Evolutionary conservation across 1,284 basidiomycete species (phyloP).

Genomic region (Trichosporon inkin): DNA sequence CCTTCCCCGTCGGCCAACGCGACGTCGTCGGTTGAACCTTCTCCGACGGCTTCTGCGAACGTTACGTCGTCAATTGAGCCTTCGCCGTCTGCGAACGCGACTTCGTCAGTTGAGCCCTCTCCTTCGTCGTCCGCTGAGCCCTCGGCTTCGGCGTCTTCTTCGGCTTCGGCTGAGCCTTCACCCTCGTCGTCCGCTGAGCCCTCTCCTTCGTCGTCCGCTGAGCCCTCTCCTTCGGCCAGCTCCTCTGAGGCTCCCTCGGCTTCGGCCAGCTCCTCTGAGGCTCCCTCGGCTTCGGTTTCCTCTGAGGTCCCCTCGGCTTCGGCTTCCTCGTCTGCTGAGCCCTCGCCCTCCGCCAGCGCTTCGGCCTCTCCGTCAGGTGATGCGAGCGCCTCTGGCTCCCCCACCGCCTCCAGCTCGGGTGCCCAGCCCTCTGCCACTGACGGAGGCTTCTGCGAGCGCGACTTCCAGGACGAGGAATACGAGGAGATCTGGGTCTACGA

Average conservation of each 20-base stretch:
- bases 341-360: slow-evolving; percentile 3
- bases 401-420: neutral
- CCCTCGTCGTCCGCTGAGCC: slow-evolving; percentile 1
- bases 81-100: neutral
- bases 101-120: neutral
- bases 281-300: too few relatives aligned
- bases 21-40: neutral
- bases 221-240: neutral
- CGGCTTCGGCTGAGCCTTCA: slow-evolving; percentile 8
- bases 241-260: neutral
- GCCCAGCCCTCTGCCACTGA: slow-evolving; percentile 6
- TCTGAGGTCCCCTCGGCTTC: neutral
- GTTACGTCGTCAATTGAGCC: neutral
- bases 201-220: neutral
- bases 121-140: neutral
- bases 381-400: slow-evolving; percentile 4
- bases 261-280: neutral
- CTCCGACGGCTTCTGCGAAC: slow-evolving; percentile 6
- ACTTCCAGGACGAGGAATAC: slow-evolving; percentile 26
- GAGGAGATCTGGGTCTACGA: slow-evolving; percentile 39
- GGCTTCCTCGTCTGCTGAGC: neutral
- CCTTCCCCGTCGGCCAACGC: slow-evolving; percentile 1
- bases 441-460: slow-evolving; percentile 19
- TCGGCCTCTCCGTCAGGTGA: too few relatives aligned
- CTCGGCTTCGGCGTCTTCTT: neutral